Evolutionary conservation across 2,329 filamentous ascomycete genomes (phyloP).

Genomic region (Beauveria sp.): DNA sequence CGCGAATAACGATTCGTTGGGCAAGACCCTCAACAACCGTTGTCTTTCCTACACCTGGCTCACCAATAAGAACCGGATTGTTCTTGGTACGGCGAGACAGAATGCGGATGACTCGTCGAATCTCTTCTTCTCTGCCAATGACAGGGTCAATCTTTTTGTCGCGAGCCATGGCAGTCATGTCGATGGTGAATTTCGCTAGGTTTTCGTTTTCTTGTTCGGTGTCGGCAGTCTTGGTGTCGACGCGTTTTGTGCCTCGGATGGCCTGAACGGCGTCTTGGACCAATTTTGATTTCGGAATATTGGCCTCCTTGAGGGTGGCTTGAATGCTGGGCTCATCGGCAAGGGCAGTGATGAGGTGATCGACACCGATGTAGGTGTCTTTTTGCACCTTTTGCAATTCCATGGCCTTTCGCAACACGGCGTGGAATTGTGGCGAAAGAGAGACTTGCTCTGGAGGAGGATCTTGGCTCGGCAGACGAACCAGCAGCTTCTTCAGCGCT

Average conservation of each 20-base stretch:
- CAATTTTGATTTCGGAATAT: constrained; percentile 84
- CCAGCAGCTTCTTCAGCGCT: constrained; percentile 82
- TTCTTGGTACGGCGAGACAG: constrained; percentile 93
- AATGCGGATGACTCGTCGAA: constrained; percentile 84
- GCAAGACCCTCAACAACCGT: constrained; percentile 95
- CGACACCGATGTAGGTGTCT: constrained; percentile 87
- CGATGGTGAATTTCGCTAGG: constrained; percentile 94
- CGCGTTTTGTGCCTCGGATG: constrained; percentile 85
- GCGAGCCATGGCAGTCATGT: constrained; percentile 93
- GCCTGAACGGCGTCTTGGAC: constrained; percentile 84
- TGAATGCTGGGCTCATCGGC: constrained; percentile 73
- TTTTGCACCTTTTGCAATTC: constrained; percentile 97
- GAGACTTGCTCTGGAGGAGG: constrained; percentile 85
- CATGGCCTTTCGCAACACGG: constrained; percentile 73
- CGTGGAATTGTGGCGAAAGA: constrained; percentile 73
- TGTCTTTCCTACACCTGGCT: constrained; percentile 97
- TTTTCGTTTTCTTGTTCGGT: constrained; percentile 90
- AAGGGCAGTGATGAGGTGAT: constrained; percentile 83
- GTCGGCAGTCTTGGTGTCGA: constrained; percentile 95
- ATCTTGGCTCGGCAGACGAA: constrained; percentile 87
- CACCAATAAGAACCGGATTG: constrained; percentile 95
- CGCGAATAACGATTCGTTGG: constrained; percentile 89
- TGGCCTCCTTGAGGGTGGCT: constrained; percentile 70
- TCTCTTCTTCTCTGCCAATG: constrained; percentile 94
- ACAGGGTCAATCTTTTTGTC: constrained; percentile 98